Percentiles rank a stretch among this genome's conserved stretches.
Conservation (phyloP, 176 grass and related monocot species). For the Ensete glaucum region DNA sequence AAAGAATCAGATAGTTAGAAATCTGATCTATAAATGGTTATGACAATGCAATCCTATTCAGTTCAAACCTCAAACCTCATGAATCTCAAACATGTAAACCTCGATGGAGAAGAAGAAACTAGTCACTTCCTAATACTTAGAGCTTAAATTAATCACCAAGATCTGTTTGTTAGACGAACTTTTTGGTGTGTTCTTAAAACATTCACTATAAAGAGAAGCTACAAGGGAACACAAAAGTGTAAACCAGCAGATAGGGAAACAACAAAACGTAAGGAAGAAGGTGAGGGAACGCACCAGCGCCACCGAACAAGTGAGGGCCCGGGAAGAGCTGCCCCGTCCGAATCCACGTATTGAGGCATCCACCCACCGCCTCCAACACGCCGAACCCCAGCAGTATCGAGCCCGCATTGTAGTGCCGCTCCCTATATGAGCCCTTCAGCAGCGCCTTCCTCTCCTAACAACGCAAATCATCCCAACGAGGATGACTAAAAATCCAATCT, state of each 20-base stretch:
- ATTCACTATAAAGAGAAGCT: background rate
- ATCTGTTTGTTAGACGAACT: background rate
- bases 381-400: conserved; percentile 79
- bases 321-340: conserved; percentile 84
- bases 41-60: too few species aligned
- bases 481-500: background rate
- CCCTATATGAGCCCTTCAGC: conserved; percentile 53
- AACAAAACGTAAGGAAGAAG: background rate
- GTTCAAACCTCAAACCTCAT: too few species aligned
- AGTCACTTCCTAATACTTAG: background rate
- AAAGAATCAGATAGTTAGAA: too few species aligned
- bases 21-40: too few species aligned
- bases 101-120: background rate
- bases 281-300: conserved; percentile 22
- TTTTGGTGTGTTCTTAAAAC: background rate
- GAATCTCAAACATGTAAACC: background rate
- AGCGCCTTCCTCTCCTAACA: conserved; percentile 67
- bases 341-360: conserved; percentile 61
- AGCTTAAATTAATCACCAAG: background rate
- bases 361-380: conserved; percentile 58
- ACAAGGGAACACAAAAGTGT: background rate
- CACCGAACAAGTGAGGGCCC: conserved; percentile 76
- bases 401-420: conserved; percentile 78
- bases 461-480: background rate
- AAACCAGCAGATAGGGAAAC: background rate